Evolutionary conservation across 1,284 basidiomycete genomes (phyloP), one percentile per base, ranked within the genome.

Genomic region (Apiotrichum sp.): DNA sequence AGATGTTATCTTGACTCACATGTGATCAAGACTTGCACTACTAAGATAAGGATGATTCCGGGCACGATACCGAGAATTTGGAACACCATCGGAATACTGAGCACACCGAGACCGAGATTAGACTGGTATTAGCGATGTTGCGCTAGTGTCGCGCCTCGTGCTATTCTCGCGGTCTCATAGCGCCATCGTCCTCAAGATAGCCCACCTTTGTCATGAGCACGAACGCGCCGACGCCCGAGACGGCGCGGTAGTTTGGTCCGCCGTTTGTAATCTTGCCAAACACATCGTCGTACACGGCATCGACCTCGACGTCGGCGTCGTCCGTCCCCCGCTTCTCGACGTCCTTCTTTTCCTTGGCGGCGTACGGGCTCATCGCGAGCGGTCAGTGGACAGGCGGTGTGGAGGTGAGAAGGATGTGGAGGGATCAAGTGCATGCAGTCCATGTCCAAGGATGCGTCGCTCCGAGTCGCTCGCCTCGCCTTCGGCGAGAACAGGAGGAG

Each of bases 51-150:
- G 34, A 69, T 52, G n/a, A 65, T 42, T 11, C 69, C 69, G 1
- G 69, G 67, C 2, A 67, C 64, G 16, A 62, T 50, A 4, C 67
- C 65, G 13, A 65, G 56, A 1, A 62, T 57, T 34, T 64, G 52
- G n/a, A 70, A 55, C 2, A 67, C 66, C 2, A 62, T 33, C 4
- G 68, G 68, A 49, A 68, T 64, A 6, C 62, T 59, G 16, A 67
- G 48, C 3, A 69, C 65, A 50, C 65, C 67, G 16, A 68, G 53
- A 31, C 63, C 68, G 48, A 70, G 63, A 49, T 66, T 63, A 3
- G 61, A 11, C 40, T 41, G 40, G 40, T 14, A 16, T 41, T 16
- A 41, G 40, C 40, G 10, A 16, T 11, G 9, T 38, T 13, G 40
- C 36, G 36, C 36, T 22, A 22, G 22, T 22, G 22, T 22, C 22